A percentile compares a stretch with the other conserved stretches of the same genome.
phyloP scores from a whole-genome alignment of 768 basidiomycete species.

The Auricularia heimuer region DNA sequence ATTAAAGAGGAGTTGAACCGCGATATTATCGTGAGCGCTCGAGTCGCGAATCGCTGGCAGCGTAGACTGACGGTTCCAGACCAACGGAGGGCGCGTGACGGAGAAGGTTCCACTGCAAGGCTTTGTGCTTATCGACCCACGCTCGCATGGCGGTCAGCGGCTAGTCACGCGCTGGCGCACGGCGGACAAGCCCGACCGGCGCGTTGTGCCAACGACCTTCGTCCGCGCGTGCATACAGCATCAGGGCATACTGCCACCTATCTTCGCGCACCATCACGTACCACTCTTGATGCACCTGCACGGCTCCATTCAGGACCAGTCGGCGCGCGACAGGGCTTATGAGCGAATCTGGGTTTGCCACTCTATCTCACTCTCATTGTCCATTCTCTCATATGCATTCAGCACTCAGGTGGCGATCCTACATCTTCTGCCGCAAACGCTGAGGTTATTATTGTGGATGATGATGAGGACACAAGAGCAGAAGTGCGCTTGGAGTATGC shows the following conservation, averaged over 20 bases:
- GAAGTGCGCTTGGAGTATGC: not conserved
- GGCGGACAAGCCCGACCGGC: slow-evolving; percentile 58
- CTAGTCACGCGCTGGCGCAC: slow-evolving; percentile 46
- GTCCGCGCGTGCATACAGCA: slow-evolving; percentile 80
- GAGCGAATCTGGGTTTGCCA: slow-evolving; percentile 55
- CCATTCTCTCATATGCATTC: not conserved
- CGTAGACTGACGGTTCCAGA: slow-evolving; percentile 26
- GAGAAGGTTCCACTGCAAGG: slow-evolving; percentile 69
- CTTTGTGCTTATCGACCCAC: slow-evolving; percentile 60
- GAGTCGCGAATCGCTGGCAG: not conserved
- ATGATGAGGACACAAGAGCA: slow-evolving; percentile 62
- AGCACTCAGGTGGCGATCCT: slow-evolving; percentile 80
- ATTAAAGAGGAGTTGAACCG: slow-evolving; percentile 30
- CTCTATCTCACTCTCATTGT: not conserved
- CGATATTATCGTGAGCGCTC: slow-evolving; percentile 41
- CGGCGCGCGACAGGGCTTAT: slow-evolving; percentile 54
- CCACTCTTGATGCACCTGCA: slow-evolving; percentile 76
- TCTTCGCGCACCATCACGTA: slow-evolving; percentile 53
- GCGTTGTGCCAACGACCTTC: slow-evolving; percentile 73
- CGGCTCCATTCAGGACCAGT: slow-evolving; percentile 68
- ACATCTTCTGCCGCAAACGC: slow-evolving; percentile 60
- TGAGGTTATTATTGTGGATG: slow-evolving; percentile 70
- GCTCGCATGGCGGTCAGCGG: slow-evolving; percentile 62
- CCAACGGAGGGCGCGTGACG: slow-evolving; percentile 68
- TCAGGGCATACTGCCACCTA: slow-evolving; percentile 62